phyloP scores from a whole-genome alignment of 164 flowering plant genomes.

The Saururus chinensis region DNA sequence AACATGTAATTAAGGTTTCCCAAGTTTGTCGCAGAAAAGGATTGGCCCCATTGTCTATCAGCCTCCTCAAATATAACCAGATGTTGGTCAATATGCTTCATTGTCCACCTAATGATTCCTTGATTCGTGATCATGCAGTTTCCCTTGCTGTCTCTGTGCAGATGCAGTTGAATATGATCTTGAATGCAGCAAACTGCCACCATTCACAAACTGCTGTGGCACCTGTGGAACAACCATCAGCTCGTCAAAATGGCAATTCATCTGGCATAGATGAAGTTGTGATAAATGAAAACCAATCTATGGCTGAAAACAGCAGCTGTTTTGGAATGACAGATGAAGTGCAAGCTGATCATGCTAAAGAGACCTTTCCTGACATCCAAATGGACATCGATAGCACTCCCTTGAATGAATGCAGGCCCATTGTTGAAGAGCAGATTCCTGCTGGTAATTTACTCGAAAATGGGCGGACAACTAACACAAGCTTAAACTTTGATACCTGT shows the following conservation, averaged over 20 bases:
- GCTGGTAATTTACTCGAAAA: too few species aligned
- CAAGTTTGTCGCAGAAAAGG: conserved; percentile 37
- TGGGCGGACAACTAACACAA: too few species aligned
- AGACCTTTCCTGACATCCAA: background rate
- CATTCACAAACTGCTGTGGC: background rate
- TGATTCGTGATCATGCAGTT: conserved; percentile 84
- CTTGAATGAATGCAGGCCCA: too few species aligned
- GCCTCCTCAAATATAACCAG: conserved; percentile 49
- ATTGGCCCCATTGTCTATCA: conserved; percentile 39
- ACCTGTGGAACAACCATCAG: conserved; percentile 11
- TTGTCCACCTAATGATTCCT: conserved; percentile 73
- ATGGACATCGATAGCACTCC: too few species aligned
- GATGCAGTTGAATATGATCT: conserved; percentile 34
- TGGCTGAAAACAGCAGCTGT: conserved; percentile 4
- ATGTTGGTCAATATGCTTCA: conserved; percentile 48
- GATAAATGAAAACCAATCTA: conserved; percentile 2
- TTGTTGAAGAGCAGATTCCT: too few species aligned
- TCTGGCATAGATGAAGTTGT: conserved; percentile 1
- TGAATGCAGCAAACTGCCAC: conserved; percentile 16
- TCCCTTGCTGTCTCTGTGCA: conserved; percentile 62
- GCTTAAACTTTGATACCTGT: too few species aligned
- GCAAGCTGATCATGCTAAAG: background rate
- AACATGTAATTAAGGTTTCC: conserved; percentile 61
- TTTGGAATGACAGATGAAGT: background rate
- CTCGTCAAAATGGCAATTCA: background rate